Base-by-base conservation (phyloP, 768 basidiomycete species). In the Trametes maxima region DNA sequence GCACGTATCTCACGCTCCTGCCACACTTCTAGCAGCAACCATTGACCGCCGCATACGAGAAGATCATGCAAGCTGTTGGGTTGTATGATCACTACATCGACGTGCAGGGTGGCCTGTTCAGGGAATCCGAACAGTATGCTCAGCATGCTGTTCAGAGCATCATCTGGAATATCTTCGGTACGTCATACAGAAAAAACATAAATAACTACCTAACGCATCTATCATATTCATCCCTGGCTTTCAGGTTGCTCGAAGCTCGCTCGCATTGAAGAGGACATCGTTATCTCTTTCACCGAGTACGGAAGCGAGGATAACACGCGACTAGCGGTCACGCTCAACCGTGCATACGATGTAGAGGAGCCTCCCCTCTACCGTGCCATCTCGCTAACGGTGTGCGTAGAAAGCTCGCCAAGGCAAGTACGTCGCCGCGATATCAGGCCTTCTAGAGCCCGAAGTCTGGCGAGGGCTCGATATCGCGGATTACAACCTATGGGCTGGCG, bases 71-170 rank as follows among this genome's bases (percentile, higher is more conserved):
- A 71, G 87, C 87, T 2, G 71, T 83, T 12, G 88, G 85, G 10
- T 70, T 91, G 17, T 88, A 87, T 67, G 88, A 93, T 70, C 82
- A 86, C 56, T 90, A 88, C 84, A 74, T 83, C 42, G 88, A 92
- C 63, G 74, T 77, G 2, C 84, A 85, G 64, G 77, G 78, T 63
- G 76, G 77, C 21, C 68, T 78, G 1, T 78, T 82, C 36, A 69
- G 75, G 14, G 84, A 86, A 44, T 75, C 76, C 13, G 87, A 91
- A 53, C 83, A 90, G 70, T 88, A 87, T 78, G 84, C 85, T 14
- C 85, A 85, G 52, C 89, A 93, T 69, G 82, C 85, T 19, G 87
- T 90, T 45, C 89, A 92, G 68, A 85, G 88, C 13, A 74, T 88
- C 45, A 77, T 89, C 16, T 94, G 92, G 92, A 79, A 74, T 61